Conservation (phyloP, 176 grass and related monocot genomes). For the Aegilops tauschii region DNA sequence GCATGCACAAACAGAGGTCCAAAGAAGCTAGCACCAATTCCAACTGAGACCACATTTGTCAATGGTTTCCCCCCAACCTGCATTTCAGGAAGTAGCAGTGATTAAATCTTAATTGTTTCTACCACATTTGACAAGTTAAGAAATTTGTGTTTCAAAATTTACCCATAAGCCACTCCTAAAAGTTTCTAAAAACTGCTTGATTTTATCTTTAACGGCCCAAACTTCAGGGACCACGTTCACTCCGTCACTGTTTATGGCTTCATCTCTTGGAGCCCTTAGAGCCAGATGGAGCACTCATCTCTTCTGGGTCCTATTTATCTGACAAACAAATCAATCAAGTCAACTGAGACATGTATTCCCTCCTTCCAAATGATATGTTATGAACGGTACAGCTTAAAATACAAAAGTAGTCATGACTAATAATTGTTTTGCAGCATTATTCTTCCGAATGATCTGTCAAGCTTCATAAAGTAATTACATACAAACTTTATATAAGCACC, state of each 20-base stretch:
- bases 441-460: too few species aligned
- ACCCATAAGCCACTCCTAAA: slow-evolving; percentile 89
- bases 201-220: slow-evolving; percentile 86
- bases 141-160: not conserved
- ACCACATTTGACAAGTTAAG: not conserved
- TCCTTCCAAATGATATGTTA: too few species aligned
- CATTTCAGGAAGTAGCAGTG: not conserved
- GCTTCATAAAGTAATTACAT: not conserved
- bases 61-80: not conserved
- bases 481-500: not conserved
- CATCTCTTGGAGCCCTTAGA: slow-evolving; percentile 69
- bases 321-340: slow-evolving; percentile 22
- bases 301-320: slow-evolving; percentile 92
- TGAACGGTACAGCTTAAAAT: too few species aligned
- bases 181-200: slow-evolving; percentile 84
- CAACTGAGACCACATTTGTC: too few species aligned
- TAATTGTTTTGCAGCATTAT: too few species aligned
- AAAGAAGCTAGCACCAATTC: too few species aligned
- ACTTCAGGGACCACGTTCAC: slow-evolving; percentile 79
- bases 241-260: slow-evolving; percentile 62
- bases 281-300: slow-evolving; percentile 84
- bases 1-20: too few species aligned
- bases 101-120: not conserved
- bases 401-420: too few species aligned
- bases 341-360: not conserved